Evolutionary conservation across 2,329 filamentous ascomycete genomes (phyloP).

Genomic region (Cercospora sojina): DNA sequence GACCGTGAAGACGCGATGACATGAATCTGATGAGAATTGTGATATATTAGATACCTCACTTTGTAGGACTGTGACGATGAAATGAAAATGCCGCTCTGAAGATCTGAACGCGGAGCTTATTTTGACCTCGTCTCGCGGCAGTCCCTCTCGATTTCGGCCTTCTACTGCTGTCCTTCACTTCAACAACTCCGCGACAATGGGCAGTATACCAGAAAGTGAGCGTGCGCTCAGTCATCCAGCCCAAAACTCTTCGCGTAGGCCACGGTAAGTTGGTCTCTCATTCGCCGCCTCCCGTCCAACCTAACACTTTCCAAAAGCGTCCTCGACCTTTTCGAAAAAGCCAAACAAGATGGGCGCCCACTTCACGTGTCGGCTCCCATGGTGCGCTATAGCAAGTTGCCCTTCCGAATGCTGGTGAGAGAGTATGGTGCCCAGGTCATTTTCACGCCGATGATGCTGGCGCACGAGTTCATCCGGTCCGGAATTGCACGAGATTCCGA

Average conservation of each 20-base stretch:
- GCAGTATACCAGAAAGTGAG: background rate
- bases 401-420: slow-evolving; percentile 66
- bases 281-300: background rate
- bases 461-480: slow-evolving; percentile 38
- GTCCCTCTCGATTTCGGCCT: background rate
- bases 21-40: background rate
- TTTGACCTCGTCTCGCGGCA: background rate
- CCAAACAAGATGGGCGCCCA: slow-evolving; percentile 54
- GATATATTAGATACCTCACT: background rate
- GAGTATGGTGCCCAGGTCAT: slow-evolving; percentile 65
- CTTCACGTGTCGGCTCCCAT: slow-evolving; percentile 15
- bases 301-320: slow-evolving; percentile 13
- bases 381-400: slow-evolving; percentile 51
- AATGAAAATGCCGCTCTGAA: background rate
- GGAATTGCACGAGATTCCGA: slow-evolving; percentile 56
- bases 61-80: background rate
- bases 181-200: background rate
- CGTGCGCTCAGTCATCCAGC: background rate
- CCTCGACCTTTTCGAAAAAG: slow-evolving; percentile 55
- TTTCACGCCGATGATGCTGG: slow-evolving; percentile 66
- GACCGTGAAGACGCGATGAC: background rate
- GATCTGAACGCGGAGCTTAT: background rate
- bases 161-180: background rate
- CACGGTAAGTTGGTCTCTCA: background rate
- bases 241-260: background rate